These are phyloP conservation scores for Immersiporthe knoxdaviesiana DNA, from an alignment of 2,329 filamentous ascomycete genomes.

Conservation along the genomic window DNA sequence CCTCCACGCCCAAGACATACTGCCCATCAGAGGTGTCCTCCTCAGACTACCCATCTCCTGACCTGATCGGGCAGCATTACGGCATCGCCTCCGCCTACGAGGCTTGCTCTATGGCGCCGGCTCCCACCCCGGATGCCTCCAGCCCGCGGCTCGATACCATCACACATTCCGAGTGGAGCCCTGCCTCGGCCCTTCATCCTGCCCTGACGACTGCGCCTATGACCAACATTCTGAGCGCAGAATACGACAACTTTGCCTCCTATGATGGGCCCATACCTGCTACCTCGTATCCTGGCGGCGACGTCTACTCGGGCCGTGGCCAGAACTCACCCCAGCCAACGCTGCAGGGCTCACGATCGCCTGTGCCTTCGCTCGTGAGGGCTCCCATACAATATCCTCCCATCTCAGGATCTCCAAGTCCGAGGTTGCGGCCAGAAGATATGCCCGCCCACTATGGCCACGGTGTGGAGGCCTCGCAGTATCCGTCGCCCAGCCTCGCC, in stretches of 20 bases:
- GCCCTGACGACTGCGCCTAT: constrained; percentile 46
- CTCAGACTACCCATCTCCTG: constrained; percentile 52
- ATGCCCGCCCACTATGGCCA: constrained; percentile 41
- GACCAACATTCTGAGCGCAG: constrained; percentile 51
- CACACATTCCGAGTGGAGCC: constrained; percentile 50
- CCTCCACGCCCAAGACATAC: constrained; percentile 49
- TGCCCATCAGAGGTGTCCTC: constrained; percentile 47
- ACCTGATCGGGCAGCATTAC: constrained; percentile 47
- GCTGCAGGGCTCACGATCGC: constrained; percentile 37
- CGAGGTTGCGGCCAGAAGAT: constrained; percentile 46
- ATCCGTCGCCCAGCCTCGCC: constrained; percentile 45
- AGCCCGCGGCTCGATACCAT: constrained; percentile 46
- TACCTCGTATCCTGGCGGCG: constrained; percentile 43
- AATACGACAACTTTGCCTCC: constrained; percentile 55
- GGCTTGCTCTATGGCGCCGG: constrained; percentile 42
- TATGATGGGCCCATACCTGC: constrained; percentile 48
- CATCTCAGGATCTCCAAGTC: constrained; percentile 32
- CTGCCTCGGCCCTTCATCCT: constrained; percentile 44
- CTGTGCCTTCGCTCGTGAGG: constrained; percentile 36
- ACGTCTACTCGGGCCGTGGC: constrained; percentile 46
- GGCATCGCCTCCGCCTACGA: constrained; percentile 48
- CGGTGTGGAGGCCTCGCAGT: constrained; percentile 44
- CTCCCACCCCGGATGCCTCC: constrained; percentile 42
- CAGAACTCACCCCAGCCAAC: constrained; percentile 30
- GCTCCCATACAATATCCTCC: constrained; percentile 39